Percentiles rank a stretch among this genome's conserved stretches.
Evolutionary conservation across 768 basidiomycete species (phyloP).

Genomic region (Termitomyces sp.): DNA sequence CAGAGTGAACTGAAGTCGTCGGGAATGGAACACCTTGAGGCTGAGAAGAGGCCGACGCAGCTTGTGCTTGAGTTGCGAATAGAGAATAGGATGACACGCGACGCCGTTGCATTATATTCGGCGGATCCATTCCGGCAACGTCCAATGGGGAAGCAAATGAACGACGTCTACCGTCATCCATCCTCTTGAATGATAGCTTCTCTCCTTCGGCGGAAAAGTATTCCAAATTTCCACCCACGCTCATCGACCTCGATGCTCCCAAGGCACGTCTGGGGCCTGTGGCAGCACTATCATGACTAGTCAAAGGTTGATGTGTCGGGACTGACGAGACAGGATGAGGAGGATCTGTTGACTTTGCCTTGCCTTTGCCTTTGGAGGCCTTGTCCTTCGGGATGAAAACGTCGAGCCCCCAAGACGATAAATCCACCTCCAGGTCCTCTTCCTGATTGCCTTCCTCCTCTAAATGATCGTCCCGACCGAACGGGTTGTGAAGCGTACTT

Average conservation of each 20-base stretch:
- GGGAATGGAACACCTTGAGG: constrained; percentile 58
- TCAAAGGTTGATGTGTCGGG: constrained; percentile 36
- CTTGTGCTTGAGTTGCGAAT: constrained; percentile 28
- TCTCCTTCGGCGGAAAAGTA: constrained; percentile 26
- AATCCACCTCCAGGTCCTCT: constrained; percentile 65
- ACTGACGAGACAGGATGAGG: constrained; percentile 34
- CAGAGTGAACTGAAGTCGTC: constrained; percentile 43
- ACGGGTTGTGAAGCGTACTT: constrained; percentile 67
- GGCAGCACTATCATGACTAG: constrained; percentile 30
- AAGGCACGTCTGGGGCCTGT: constrained; percentile 29
- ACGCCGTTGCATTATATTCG: constrained; percentile 38
- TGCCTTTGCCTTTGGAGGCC: constrained; percentile 34
- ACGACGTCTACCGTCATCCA: constrained; percentile 38
- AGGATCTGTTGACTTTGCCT: constrained; percentile 30
- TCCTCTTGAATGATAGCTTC: constrained; percentile 20
- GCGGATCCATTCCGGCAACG: constrained; percentile 37
- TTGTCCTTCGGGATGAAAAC: constrained; percentile 71
- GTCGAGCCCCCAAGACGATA: constrained; percentile 81
- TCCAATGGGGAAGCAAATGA: constrained; percentile 58
- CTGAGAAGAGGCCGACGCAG: constrained; percentile 20
- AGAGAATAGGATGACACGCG: constrained; percentile 45
- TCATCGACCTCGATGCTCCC: constrained; percentile 54
- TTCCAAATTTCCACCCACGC: constrained; percentile 55
- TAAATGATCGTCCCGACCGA: constrained; percentile 55
- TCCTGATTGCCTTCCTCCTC: constrained; percentile 42